Evolutionary conservation across 352 stramenopile genomes (phyloP).

Genomic region (Thraustotheca clavata): DNA sequence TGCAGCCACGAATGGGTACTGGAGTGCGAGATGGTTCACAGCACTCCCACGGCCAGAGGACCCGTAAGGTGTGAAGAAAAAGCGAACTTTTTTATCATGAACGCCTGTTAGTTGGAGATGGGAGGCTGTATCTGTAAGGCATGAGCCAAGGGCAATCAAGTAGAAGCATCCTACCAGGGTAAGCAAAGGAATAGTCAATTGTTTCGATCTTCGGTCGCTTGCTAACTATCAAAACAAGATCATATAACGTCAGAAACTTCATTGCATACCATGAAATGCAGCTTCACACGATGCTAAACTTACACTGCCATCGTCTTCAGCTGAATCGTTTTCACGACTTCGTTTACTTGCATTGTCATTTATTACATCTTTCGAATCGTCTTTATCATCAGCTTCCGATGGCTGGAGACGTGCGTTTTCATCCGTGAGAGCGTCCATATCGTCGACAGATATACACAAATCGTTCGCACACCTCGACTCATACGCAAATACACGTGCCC

Average conservation of each 20-base stretch:
- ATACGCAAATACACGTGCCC: background rate
- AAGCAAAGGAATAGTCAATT: background rate
- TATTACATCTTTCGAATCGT: background rate
- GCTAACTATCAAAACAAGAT: background rate
- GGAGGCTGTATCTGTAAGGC: background rate
- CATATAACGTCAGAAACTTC: background rate
- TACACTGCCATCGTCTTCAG: background rate
- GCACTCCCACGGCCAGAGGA: background rate
- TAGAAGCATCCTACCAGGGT: background rate
- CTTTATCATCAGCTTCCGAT: background rate
- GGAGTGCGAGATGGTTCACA: background rate
- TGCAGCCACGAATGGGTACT: background rate
- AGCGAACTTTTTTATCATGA: constrained; percentile 9
- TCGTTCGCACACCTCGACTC: background rate
- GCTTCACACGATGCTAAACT: background rate
- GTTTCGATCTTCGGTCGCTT: constrained; percentile 6
- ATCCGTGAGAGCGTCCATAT: background rate
- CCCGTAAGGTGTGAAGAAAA: constrained; percentile 15
- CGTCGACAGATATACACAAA: background rate
- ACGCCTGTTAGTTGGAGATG: constrained; percentile 8
- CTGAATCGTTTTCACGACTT: background rate
- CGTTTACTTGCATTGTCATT: constrained; percentile 5
- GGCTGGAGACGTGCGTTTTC: background rate
- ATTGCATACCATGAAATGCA: background rate
- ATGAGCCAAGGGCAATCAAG: background rate